phyloP scores from a whole-genome alignment of 2,329 filamentous ascomycete genomes.

The Clonostachys sp. region DNA sequence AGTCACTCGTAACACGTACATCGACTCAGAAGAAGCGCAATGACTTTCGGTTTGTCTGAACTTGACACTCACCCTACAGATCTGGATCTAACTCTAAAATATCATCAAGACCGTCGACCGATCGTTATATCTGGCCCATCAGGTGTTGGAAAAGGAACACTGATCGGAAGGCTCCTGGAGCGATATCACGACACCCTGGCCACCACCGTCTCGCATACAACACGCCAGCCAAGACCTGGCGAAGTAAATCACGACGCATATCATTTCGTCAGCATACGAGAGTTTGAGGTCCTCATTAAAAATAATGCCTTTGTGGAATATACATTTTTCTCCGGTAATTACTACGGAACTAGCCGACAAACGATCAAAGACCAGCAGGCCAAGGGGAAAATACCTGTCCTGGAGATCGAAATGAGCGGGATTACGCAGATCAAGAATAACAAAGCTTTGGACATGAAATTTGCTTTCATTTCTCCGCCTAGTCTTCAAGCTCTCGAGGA shows the following conservation, averaged over 20 bases:
- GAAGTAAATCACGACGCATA: conserved; percentile 78
- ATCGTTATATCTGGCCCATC: conserved; percentile 78
- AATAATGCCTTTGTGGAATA: conserved; percentile 76
- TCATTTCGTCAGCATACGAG: conserved; percentile 66
- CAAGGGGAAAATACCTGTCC: conserved; percentile 69
- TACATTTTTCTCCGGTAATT: conserved; percentile 79
- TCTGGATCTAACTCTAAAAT: no score
- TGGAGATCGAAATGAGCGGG: conserved; percentile 97
- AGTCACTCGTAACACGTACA: no score
- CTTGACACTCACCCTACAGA: no score
- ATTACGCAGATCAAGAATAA: conserved; percentile 85
- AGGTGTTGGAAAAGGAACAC: conserved; percentile 77
- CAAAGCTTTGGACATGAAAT: conserved; percentile 63
- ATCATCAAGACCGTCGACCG: conserved; percentile 44
- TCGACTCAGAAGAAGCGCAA: no score
- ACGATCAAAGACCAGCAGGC: conserved; percentile 72
- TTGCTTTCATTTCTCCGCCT: conserved; percentile 81
- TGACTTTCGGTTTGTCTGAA: no score
- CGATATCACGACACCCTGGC: conserved; percentile 43
- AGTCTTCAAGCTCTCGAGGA: conserved; percentile 69
- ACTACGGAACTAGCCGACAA: conserved; percentile 78
- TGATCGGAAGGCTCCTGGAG: conserved; percentile 67
- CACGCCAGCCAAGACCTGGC: conserved; percentile 67
- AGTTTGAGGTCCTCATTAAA: conserved; percentile 63
- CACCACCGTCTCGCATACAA: conserved; percentile 70